Evolutionary conservation across 2,329 filamentous ascomycete species (phyloP).

Genomic region (Ascochyta pisi): DNA sequence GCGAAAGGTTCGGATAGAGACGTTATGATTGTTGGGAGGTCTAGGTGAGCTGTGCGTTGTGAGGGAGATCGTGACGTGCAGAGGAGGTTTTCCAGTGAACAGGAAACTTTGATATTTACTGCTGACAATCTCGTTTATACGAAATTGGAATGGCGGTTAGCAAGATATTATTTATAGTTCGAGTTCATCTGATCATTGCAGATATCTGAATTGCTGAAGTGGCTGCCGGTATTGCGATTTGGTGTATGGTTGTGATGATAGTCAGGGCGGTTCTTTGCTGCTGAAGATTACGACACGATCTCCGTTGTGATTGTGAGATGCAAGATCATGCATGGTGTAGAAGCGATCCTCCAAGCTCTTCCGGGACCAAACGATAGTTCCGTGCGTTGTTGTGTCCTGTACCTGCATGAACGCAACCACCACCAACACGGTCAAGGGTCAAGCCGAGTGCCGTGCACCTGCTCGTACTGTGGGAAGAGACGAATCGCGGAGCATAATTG

Average conservation of each 20-base stretch:
- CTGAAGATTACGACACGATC: not conserved
- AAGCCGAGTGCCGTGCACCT: not conserved
- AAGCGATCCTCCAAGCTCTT: not conserved
- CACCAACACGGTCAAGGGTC: constrained; percentile 2
- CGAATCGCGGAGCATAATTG: not conserved
- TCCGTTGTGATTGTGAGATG: not conserved
- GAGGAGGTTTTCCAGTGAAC: not conserved
- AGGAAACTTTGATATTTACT: not conserved
- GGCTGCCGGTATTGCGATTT: not conserved
- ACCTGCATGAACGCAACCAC: constrained; percentile 20
- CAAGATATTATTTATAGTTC: not conserved
- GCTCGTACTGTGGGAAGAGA: not conserved
- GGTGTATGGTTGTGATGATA: not conserved
- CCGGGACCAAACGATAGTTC: not conserved
- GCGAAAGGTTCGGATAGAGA: constrained; percentile 3
- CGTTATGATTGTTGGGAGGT: constrained; percentile 9
- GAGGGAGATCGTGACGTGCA: not conserved
- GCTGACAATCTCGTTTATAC: not conserved
- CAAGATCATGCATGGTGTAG: not conserved
- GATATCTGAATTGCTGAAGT: not conserved
- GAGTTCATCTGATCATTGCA: not conserved
- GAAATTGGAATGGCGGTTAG: not conserved
- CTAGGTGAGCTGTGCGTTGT: constrained; percentile 8
- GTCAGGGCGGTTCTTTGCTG: not conserved
- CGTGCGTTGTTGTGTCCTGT: not conserved